Base-by-base conservation (phyloP, 2,329 filamentous ascomycete genomes). In the Pseudocercospora crystallina region DNA sequence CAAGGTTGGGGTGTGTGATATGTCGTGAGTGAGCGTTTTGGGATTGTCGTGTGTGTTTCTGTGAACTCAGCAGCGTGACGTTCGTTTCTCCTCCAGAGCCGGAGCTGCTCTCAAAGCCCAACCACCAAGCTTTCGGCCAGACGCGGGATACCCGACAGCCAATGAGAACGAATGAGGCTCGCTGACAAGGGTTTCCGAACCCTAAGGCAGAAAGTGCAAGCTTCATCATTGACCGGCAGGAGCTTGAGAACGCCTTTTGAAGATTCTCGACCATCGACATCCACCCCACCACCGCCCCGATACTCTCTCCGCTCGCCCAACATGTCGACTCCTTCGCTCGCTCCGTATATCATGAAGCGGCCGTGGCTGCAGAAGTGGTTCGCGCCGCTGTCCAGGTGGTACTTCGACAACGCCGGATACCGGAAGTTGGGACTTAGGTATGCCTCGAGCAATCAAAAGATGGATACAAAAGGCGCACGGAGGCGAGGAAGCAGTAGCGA, bases 401-500 rank as follows among this genome's bases (percentile, higher is more conserved):
- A 97, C 79, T 76, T 77, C 76, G 86, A 92, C 71, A 87, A 90
- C 66, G 82, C 91, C 65, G 92, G 92, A 71, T 96, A 96, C 82
- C 87, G 90, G 76, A 84, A 92, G 82, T 80, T 96, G 69, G 92
- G 92, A 68, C 80, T 96, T 76, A 88, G 81, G 90, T 96, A 86
- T 72, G 76, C 34, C 26, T 36, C 31, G 30, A 36, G 29, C 15
- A 13, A 29, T n/a, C 31, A 35, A 35, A n/a, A 40, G 26, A 29
- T 33, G 8, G 17, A 32, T 14, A 35, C 12, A 26, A 40, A 30
- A 5, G n/a, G 13, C 15, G 33, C 5, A 29, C 8, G 30, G 29
- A 30, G 8, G 15, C 10, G 30, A 47, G 42, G n/a, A 39, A 7
- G 15, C 2, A 5, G 17, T 26, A 17, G 12, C 5, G 15, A 5